Evolutionary conservation across 2,329 filamentous ascomycete genomes (phyloP).

Genomic region (Massarina eburnea): DNA sequence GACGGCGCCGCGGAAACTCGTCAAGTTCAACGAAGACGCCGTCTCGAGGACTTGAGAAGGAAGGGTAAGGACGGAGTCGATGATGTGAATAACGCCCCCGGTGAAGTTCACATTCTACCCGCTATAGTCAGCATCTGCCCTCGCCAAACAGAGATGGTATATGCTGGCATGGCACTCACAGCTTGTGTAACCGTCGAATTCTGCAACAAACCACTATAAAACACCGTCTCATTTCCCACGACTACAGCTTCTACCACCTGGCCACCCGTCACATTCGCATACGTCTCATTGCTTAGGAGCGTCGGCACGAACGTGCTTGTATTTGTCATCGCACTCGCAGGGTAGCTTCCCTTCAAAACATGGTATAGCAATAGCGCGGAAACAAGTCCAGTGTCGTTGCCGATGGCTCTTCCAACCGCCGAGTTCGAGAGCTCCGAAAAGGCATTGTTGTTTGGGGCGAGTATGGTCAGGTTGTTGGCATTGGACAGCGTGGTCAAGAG

Average conservation of each 20-base stretch:
- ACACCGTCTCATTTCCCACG: slow-evolving; percentile 47
- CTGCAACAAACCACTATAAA: slow-evolving; percentile 56
- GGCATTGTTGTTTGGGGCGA: slow-evolving; percentile 60
- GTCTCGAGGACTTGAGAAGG: slow-evolving; percentile 36
- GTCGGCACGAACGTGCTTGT: slow-evolving; percentile 51
- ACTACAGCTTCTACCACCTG: slow-evolving; percentile 57
- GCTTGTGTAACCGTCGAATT: slow-evolving; percentile 53
- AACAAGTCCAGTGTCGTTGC: slow-evolving; percentile 35
- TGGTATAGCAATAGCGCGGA: slow-evolving; percentile 60
- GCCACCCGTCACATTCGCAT: slow-evolving; percentile 61
- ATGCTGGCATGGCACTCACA: slow-evolving; percentile 45
- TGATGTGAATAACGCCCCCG: slow-evolving; percentile 51
- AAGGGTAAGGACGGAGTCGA: slow-evolving; percentile 48
- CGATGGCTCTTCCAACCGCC: slow-evolving; percentile 29
- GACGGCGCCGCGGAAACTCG: slow-evolving; percentile 46
- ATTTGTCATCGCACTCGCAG: slow-evolving; percentile 39
- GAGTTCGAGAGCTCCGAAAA: slow-evolving; percentile 44
- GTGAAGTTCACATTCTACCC: slow-evolving; percentile 47
- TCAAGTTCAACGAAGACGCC: slow-evolving; percentile 40
- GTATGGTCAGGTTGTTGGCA: slow-evolving; percentile 57
- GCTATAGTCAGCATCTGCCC: neutral
- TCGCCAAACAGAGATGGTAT: slow-evolving; percentile 4
- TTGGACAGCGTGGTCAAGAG: slow-evolving; percentile 42
- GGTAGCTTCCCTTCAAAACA: slow-evolving; percentile 57
- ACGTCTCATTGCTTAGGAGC: slow-evolving; percentile 55